A percentile compares a stretch with the other conserved stretches of the same genome.
phyloP scores from a whole-genome alignment of 2,329 filamentous ascomycete species.

The Cercospora zeina region DNA sequence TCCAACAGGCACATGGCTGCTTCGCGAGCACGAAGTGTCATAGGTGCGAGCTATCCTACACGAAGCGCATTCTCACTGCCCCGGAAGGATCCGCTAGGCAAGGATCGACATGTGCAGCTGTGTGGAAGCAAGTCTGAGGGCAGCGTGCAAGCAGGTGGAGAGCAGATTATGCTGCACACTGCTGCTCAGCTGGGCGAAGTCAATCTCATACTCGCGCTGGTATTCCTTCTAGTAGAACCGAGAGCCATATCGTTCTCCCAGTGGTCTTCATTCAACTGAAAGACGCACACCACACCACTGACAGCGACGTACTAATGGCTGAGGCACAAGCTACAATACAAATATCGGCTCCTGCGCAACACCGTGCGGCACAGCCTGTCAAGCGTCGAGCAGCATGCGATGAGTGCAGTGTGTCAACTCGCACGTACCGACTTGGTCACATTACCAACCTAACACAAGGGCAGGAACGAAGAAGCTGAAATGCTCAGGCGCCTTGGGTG shows the following conservation, averaged over 20 bases:
- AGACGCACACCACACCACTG: not conserved
- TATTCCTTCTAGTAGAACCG: not conserved
- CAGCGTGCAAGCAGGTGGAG: not conserved
- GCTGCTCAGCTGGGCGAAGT: not conserved
- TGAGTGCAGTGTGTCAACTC: slow-evolving; percentile 42
- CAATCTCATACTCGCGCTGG: not conserved
- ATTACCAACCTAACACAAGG: slow-evolving; percentile 8
- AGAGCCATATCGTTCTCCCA: not conserved
- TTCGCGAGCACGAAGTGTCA: not conserved
- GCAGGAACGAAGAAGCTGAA: slow-evolving; percentile 53
- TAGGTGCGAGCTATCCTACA: not conserved
- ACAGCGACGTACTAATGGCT: not conserved
- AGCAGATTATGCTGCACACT: slow-evolving; percentile 8
- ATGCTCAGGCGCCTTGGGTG: slow-evolving; percentile 44
- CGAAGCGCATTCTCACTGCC: not conserved
- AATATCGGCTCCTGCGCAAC: not conserved
- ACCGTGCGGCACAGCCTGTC: slow-evolving; percentile 6
- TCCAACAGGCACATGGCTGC: not conserved
- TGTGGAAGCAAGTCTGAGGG: slow-evolving; percentile 1
- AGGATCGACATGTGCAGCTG: slow-evolving; percentile 10
- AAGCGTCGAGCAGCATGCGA: slow-evolving; percentile 46
- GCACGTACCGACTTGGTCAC: not conserved
- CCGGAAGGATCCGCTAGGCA: not conserved
- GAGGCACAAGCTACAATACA: slow-evolving; percentile 6
- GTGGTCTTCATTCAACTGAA: not conserved